Conservation (phyloP, 768 basidiomycete genomes). For the Leucocoprinus leucothites region DNA sequence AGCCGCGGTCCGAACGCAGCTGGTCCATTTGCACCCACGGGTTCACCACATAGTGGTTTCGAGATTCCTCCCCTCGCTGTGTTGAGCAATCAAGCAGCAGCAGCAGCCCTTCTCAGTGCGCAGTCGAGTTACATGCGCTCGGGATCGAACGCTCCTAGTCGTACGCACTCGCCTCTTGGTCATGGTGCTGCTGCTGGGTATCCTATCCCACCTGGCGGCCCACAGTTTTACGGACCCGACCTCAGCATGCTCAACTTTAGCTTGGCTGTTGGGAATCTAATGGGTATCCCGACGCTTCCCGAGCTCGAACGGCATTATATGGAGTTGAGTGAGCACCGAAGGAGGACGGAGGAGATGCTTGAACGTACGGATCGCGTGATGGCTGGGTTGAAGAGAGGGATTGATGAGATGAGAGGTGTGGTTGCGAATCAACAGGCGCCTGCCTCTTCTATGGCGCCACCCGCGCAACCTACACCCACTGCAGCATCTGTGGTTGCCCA, state of each 20-base stretch:
- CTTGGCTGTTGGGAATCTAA: slow-evolving; percentile 32
- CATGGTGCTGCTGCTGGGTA: slow-evolving; percentile 33
- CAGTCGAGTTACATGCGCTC: slow-evolving; percentile 61
- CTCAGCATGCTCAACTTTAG: slow-evolving; percentile 25
- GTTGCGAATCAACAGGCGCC: slow-evolving; percentile 4
- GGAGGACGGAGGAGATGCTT: slow-evolving; percentile 69
- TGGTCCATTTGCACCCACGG: slow-evolving; percentile 9
- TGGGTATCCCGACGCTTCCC: slow-evolving; percentile 39
- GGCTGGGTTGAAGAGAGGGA: slow-evolving; percentile 63
- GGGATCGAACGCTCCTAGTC: slow-evolving; percentile 63
- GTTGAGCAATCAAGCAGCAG: slow-evolving; percentile 29
- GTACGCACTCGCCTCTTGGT: slow-evolving; percentile 69
- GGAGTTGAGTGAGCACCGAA: slow-evolving; percentile 60
- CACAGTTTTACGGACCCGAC: slow-evolving; percentile 20
- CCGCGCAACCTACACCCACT: too few relatives aligned
- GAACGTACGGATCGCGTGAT: slow-evolving; percentile 74
- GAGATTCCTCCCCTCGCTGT: slow-evolving; percentile 59
- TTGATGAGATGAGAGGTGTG: slow-evolving; percentile 68
- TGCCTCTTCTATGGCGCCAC: slow-evolving; percentile 7
- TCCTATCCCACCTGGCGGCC: slow-evolving; percentile 19
- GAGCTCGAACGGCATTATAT: slow-evolving; percentile 75
- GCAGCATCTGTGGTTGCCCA: slow-evolving; percentile 11
- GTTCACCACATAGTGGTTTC: slow-evolving; percentile 39
- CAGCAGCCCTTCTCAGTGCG: slow-evolving; percentile 32
- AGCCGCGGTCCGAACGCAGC: slow-evolving; percentile 8